Percentiles rank a stretch among this genome's conserved stretches.
These are phyloP conservation scores for Benincasa hispida DNA, from an alignment of 306 rosid genomes.

Conservation along the genomic window DNA sequence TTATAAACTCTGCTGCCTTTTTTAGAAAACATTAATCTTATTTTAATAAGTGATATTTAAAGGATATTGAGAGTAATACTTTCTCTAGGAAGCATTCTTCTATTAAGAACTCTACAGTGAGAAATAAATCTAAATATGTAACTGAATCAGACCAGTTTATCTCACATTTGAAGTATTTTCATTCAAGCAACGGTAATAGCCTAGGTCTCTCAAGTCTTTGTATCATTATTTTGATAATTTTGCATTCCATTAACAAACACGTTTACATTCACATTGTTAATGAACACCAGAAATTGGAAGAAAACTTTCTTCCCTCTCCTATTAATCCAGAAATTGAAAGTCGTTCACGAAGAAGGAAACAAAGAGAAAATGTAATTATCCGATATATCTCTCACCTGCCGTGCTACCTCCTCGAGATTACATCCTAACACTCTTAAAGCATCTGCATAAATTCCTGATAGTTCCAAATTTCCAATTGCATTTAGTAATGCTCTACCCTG, in stretches of 20 bases:
- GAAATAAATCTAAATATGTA: background rate
- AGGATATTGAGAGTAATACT: background rate
- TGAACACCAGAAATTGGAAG: background rate
- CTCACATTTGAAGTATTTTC: background rate
- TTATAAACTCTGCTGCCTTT: background rate
- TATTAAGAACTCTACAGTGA: too few relatives aligned
- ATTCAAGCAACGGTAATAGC: background rate
- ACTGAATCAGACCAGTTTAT: background rate
- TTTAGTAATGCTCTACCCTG: conserved; percentile 91
- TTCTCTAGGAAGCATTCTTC: too few relatives aligned
- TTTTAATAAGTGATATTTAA: background rate
- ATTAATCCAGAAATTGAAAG: background rate
- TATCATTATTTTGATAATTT: background rate
- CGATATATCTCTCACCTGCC: conserved; percentile 32
- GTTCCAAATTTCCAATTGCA: conserved; percentile 85
- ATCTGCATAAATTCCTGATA: conserved; percentile 80
- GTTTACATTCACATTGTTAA: too few relatives aligned
- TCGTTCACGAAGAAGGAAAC: background rate
- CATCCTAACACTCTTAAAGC: conserved; percentile 70
- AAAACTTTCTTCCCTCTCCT: background rate
- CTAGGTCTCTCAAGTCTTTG: background rate
- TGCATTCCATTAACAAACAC: background rate
- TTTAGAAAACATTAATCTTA: background rate
- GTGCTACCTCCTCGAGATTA: conserved; percentile 58
- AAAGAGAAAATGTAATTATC: background rate